Percentiles rank a stretch among this genome's conserved stretches.
Evolutionary conservation across 306 rosid species (phyloP).

Genomic region (Citrullus colocynthis): DNA sequence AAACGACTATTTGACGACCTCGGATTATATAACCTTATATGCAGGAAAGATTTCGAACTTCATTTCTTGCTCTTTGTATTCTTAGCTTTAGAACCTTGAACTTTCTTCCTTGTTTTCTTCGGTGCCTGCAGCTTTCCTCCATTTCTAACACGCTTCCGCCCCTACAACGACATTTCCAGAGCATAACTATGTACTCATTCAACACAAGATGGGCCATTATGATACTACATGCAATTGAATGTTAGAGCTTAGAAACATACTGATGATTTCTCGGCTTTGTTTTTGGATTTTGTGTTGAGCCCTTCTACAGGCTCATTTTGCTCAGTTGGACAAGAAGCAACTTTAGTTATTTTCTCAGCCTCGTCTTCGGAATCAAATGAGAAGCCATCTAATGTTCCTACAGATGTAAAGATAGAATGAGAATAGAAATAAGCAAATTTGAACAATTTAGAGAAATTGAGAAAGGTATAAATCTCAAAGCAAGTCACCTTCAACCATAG

Average conservation of each 20-base stretch:
- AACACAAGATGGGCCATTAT: background rate
- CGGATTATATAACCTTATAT: too few species aligned
- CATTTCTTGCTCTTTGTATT: slow-evolving; percentile 59
- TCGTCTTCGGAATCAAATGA: slow-evolving; percentile 92
- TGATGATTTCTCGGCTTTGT: slow-evolving; percentile 51
- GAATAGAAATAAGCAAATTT: background rate
- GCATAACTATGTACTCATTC: background rate
- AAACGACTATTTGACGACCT: background rate
- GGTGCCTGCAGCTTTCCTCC: slow-evolving; percentile 54
- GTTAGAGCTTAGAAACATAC: slow-evolving; percentile 25
- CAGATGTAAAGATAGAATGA: slow-evolving; percentile 15
- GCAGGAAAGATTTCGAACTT: background rate
- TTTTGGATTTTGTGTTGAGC: slow-evolving; percentile 30
- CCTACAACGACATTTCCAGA: slow-evolving; percentile 36
- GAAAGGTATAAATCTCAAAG: background rate
- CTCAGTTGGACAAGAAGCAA: slow-evolving; percentile 32
- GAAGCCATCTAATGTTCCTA: slow-evolving; percentile 95
- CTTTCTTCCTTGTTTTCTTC: slow-evolving; percentile 59
- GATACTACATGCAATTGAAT: slow-evolving; percentile 2
- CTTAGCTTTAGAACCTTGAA: slow-evolving; percentile 56
- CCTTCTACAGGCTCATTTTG: slow-evolving; percentile 42
- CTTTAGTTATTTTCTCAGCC: slow-evolving; percentile 48
- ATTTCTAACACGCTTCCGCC: slow-evolving; percentile 58
- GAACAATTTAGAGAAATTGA: background rate
- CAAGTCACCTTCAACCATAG: slow-evolving; percentile 87